Percentiles rank a stretch among this genome's conserved stretches.
Evolutionary conservation across 768 basidiomycete species (phyloP).

Genomic region (Gyrodon lividus): DNA sequence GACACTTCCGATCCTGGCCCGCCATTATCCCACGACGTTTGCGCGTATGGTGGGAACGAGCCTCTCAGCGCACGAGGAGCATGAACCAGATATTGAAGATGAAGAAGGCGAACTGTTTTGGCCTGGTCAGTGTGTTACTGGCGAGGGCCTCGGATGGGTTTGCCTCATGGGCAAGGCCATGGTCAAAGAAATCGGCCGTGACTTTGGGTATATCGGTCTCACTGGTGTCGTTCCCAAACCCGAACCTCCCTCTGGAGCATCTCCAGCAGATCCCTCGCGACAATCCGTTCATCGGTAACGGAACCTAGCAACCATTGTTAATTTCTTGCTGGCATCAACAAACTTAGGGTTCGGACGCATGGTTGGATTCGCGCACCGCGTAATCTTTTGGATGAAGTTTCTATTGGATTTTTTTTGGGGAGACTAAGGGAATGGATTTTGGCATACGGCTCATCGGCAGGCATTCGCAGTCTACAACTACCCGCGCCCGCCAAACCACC

Average conservation of each 20-base stretch:
- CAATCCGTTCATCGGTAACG: slow-evolving; percentile 34
- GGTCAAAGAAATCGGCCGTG: slow-evolving; percentile 78
- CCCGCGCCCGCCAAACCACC: slow-evolving; percentile 3
- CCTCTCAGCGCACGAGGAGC: slow-evolving; percentile 62
- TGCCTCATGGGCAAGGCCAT: slow-evolving; percentile 84
- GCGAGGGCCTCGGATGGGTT: slow-evolving; percentile 84
- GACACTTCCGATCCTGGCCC: slow-evolving; percentile 64
- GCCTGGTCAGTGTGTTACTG: slow-evolving; percentile 71
- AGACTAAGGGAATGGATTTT: slow-evolving; percentile 16
- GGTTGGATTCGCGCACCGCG: slow-evolving; percentile 25
- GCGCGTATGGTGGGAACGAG: slow-evolving; percentile 69
- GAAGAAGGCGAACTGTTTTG: slow-evolving; percentile 85
- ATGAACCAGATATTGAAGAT: slow-evolving; percentile 81
- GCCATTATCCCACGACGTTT: slow-evolving; percentile 75
- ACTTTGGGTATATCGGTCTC: slow-evolving; percentile 69
- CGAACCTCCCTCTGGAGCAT: slow-evolving; percentile 37
- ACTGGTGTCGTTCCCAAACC: slow-evolving; percentile 74
- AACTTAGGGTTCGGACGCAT: slow-evolving; percentile 24
- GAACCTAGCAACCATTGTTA: slow-evolving; percentile 9
- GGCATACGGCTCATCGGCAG: slow-evolving; percentile 15
- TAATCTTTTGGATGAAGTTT: slow-evolving; percentile 29
- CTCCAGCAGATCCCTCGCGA: slow-evolving; percentile 30
- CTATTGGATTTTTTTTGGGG: slow-evolving; percentile 21
- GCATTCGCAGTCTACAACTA: slow-evolving; percentile 9
- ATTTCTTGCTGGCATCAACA: slow-evolving; percentile 33